Evolutionary conservation across 805 yeast species (phyloP), one percentile per base, ranked within the genome.

Genomic region (Ogataea minuta): DNA sequence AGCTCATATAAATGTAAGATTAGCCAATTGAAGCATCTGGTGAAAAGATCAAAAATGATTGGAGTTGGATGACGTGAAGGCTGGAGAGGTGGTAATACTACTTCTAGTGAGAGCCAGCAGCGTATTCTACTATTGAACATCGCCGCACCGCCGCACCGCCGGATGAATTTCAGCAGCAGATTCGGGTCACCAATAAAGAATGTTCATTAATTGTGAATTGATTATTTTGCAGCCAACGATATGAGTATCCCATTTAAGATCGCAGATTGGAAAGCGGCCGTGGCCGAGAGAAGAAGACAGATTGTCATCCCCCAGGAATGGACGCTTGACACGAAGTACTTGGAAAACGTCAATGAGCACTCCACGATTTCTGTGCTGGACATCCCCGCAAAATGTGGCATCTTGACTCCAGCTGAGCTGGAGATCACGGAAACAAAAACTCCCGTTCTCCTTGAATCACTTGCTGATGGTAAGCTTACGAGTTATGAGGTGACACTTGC

Each of bases 241-340:
- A 19, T 19, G 21, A 70, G 34, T 70, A 70, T 46, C 62, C 66
- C 53, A 68, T 26, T 20, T 20, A 9, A 25, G 16, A 16, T 23
- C 4, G 23, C 8, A 15, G 44, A 40, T 25, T 40, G 44, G 44
- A 11, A 36, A 16, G 17, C 30, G 7, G 12, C 13, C 10, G 44
- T 41, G 9, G 41, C 14, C 3, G 44, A 27, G 19, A 27, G 44
- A 30, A 34, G 41, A 20, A 26, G 14, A 9, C 30, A 25, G 27
- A 23, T 37, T 9, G 26, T 31, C 6, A 40, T 49, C 10, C 53
- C 53, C 7, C 26, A 26, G 13, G 53, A 49, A 26, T 49, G 53
- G 53, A 24, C 30, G 2, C 16, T 49, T 11, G 44, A 41, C 15
- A 15, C 38, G 11, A 23, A 17, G 3, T 28, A 8, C 11, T 6